These are phyloP conservation scores for Geotrichum australiense DNA, from an alignment of 1,139 yeast species.

Conservation along the genomic window DNA sequence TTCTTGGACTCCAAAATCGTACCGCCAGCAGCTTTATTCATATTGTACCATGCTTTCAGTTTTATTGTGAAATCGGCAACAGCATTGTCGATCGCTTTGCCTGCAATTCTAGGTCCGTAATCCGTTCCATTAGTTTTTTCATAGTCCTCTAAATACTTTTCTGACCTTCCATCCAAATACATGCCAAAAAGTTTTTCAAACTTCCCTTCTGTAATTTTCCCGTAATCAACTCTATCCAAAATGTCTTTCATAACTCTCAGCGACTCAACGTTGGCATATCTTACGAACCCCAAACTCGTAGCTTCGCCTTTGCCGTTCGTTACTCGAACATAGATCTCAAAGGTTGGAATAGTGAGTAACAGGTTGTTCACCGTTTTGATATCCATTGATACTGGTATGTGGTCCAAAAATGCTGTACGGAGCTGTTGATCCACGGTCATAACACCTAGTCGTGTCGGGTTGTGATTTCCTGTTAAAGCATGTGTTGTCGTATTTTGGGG, in stretches of 20 bases:
- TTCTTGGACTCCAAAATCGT: constrained; percentile 14
- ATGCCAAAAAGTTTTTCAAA: constrained; percentile 21
- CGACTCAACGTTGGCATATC: constrained; percentile 22
- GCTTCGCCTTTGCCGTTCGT: constrained; percentile 21
- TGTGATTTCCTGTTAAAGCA: constrained; percentile 33
- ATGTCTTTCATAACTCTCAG: constrained; percentile 24
- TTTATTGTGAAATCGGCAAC: constrained; percentile 15
- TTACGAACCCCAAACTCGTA: constrained; percentile 24
- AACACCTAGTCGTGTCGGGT: constrained; percentile 19
- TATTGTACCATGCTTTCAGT: constrained; percentile 13
- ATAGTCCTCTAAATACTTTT: constrained; percentile 18
- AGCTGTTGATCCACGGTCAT: constrained; percentile 29
- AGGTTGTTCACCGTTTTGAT: constrained; percentile 26
- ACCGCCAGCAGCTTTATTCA: constrained; percentile 14
- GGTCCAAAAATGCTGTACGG: constrained; percentile 30
- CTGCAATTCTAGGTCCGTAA: constrained; percentile 16
- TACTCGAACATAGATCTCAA: constrained; percentile 24
- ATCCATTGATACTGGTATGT: constrained; percentile 29
- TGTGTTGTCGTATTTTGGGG: neutral
- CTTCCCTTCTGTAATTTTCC: constrained; percentile 19
- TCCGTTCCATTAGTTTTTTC: constrained; percentile 19
- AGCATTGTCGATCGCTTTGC: constrained; percentile 12
- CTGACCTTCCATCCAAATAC: constrained; percentile 19
- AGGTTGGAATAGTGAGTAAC: constrained; percentile 25
- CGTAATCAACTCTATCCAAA: constrained; percentile 22